Evolutionary conservation across 208 protist species (phyloP).

Genomic region (Acanthamoeba triangularis): DNA sequence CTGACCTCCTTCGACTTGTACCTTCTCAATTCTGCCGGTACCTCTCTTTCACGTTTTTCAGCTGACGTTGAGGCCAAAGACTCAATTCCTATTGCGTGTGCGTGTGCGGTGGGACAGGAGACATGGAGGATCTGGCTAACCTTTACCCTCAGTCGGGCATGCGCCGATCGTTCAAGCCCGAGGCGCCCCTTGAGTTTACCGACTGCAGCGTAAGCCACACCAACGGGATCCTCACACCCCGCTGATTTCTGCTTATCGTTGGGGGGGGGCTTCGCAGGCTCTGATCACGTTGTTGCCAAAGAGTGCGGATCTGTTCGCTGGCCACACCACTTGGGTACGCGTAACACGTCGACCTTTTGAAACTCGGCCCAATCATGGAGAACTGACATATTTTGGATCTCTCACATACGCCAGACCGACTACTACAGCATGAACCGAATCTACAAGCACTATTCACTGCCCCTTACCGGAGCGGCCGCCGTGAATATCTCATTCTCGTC

Average conservation of each 20-base stretch:
- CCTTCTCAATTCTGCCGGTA: slow-evolving; percentile 16
- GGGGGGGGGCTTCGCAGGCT: neutral
- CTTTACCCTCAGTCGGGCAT: neutral
- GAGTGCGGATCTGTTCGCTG: neutral
- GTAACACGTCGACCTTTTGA: slow-evolving; percentile 72
- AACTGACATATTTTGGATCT: no score
- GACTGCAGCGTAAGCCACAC: neutral
- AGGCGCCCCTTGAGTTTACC: slow-evolving; percentile 35
- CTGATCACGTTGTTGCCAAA: neutral
- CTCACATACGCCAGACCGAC: neutral
- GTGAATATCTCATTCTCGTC: slow-evolving; percentile 89
- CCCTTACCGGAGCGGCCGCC: neutral
- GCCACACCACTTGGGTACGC: slow-evolving; percentile 82
- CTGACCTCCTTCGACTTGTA: neutral
- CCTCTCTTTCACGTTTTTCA: neutral
- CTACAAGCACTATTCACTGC: slow-evolving; percentile 89
- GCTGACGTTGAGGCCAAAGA: neutral
- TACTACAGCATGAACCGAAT: slow-evolving; percentile 89
- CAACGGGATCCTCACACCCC: neutral
- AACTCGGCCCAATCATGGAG: neutral
- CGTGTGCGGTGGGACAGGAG: neutral
- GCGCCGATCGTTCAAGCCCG: neutral
- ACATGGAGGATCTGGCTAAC: neutral
- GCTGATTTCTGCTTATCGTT: neutral
- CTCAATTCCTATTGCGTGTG: neutral